phyloP scores from a whole-genome alignment of 768 basidiomycete species.

The Leccinellum rugosiceps region DNA sequence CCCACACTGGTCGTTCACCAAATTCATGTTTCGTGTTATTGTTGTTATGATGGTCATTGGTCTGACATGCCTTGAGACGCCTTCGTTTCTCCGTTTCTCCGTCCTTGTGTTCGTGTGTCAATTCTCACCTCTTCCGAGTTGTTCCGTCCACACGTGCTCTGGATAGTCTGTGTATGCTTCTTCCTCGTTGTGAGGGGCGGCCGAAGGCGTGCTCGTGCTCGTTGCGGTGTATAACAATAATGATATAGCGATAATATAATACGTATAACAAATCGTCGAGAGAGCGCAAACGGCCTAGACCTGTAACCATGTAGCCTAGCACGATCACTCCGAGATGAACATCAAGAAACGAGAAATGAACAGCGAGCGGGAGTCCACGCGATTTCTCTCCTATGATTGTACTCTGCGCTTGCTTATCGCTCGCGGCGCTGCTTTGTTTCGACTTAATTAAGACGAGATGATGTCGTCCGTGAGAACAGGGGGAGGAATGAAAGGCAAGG shows the following conservation, averaged over 20 bases:
- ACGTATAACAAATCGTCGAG: not conserved
- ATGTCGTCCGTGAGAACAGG: not conserved
- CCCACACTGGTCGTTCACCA: not conserved
- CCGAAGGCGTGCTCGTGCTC: not conserved
- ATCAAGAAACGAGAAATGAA: not conserved
- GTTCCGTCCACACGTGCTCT: not conserved
- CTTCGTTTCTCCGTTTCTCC: no score
- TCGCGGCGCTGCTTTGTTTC: not conserved
- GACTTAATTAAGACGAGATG: not conserved
- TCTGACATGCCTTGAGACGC: no score
- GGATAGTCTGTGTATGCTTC: not conserved
- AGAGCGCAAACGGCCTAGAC: not conserved
- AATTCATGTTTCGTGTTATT: not conserved
- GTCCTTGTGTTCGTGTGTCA: no score
- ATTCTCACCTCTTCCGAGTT: not conserved
- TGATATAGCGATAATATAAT: not conserved
- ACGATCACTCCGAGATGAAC: conserved; percentile 17
- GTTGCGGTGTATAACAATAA: no score
- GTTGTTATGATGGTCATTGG: no score
- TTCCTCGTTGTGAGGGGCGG: not conserved
- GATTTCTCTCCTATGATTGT: not conserved
- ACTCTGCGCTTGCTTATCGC: not conserved
- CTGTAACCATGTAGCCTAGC: not conserved
- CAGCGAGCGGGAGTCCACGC: conserved; percentile 11
- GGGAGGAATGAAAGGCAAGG: not conserved